phyloP scores from a whole-genome alignment of 2,329 filamentous ascomycete genomes.

The Fusarium siculi region DNA sequence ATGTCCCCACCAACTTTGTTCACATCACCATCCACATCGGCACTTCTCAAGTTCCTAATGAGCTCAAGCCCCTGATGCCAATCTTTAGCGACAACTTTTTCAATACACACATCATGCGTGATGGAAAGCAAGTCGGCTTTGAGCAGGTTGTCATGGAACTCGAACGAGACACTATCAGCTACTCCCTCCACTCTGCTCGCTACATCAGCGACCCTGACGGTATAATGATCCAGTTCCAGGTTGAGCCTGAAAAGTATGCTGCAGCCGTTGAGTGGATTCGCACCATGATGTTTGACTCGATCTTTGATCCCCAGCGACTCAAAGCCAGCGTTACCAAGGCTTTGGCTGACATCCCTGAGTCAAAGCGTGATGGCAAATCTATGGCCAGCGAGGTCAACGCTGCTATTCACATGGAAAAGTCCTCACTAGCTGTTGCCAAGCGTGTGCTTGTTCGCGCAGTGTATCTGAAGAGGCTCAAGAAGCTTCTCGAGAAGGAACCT shows the following conservation, averaged over 20 bases:
- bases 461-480: conserved; percentile 87
- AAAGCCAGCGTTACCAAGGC: conserved; percentile 79
- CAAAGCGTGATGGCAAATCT: conserved; percentile 83
- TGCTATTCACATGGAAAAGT: conserved; percentile 82
- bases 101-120: conserved; percentile 83
- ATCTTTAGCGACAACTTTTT: conserved; percentile 95
- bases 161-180: conserved; percentile 90
- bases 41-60: conserved; percentile 79
- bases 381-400: conserved; percentile 75
- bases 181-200: conserved; percentile 75
- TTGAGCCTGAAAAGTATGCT: conserved; percentile 88
- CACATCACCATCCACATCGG: conserved; percentile 84
- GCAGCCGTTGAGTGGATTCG: conserved; percentile 85
- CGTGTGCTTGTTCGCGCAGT: conserved; percentile 86
- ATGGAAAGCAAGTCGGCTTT: conserved; percentile 83
- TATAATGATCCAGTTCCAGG: conserved; percentile 82
- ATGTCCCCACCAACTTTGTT: conserved; percentile 93
- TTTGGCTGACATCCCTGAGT: conserved; percentile 89
- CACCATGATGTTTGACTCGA: conserved; percentile 85
- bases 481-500: conserved; percentile 80
- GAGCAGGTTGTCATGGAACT: conserved; percentile 92
- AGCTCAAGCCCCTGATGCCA: conserved; percentile 83
- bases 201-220: conserved; percentile 83
- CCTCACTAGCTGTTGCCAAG: conserved; percentile 80
- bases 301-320: conserved; percentile 80